Base-by-base conservation (phyloP, 2,329 filamentous ascomycete genomes). In the Nemania sp. region DNA sequence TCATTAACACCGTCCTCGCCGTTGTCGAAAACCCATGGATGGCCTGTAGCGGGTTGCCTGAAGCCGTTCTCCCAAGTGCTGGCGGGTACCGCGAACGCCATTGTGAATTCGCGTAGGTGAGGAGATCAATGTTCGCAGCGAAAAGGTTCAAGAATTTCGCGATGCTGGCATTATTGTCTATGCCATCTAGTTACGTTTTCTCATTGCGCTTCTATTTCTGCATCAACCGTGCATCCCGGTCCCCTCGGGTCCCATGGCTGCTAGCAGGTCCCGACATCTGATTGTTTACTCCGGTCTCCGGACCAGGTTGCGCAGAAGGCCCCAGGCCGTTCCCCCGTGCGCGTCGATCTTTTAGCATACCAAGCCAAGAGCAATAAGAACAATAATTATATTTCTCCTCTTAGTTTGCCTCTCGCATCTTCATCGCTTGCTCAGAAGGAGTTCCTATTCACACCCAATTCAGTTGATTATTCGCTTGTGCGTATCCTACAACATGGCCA, bases 1-100 rank as follows among this genome's bases (percentile, higher is more conserved):
- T 65, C 48, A n/a, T 56, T 49, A 20, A 35, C 12, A 42, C 35
- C 59, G 17, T 48, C 46, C 47, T 48, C 42, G 20, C 40, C 1
- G 48, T 40, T n/a, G 43, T 58, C 42, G 17, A 52, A 32, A 1
- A 52, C 55, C 64, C 61, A 65, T 11, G 61, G 56, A 20, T 12
- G 17, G 4, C 61, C 64, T 12, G 32, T 54, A 5, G 58, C 20
- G 11, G 64, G 64, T 37, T 61, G 45, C 25, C 54, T 60, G 58
- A 67, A 70, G n/a, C 68, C 68, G 46, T 68, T 66, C 51, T 70
- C 64, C 62, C 64, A 70, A 13, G 68, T 69, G 25, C 54, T 59
- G 15, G 64, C 59, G 12, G 64, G 61, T 5, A 60, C 25, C 17
- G 65, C 63, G 17, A 56, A 59, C 11, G 66, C 66, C 66, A 68